Conservation (phyloP, 2,329 filamentous ascomycete species). For the Ceratocystis cubensis region DNA sequence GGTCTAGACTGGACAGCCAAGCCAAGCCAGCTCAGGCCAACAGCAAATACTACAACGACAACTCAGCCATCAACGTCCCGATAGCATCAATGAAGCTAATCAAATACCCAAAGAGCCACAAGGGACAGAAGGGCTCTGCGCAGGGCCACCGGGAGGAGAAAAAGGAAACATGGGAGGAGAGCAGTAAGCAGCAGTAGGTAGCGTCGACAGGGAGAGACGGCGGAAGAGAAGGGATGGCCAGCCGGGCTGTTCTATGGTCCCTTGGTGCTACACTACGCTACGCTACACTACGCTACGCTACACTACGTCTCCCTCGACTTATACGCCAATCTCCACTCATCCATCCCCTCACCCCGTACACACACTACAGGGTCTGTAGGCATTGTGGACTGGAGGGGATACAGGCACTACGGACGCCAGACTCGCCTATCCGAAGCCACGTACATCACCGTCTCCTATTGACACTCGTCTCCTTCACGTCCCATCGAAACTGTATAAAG, state of each 20-base stretch:
- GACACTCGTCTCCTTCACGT: neutral
- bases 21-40: neutral
- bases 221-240: neutral
- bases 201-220: neutral
- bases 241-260: neutral
- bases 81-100: neutral
- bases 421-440: neutral
- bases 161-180: neutral
- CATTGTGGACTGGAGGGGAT: neutral
- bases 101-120: neutral
- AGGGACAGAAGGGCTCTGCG: neutral
- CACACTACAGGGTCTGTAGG: neutral
- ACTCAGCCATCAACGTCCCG: neutral
- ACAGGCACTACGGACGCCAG: neutral
- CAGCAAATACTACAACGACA: neutral
- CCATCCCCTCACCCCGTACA: neutral
- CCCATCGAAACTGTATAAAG: constrained; percentile 17
- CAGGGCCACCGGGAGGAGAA: neutral
- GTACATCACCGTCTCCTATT: neutral
- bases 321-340: neutral
- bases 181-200: neutral
- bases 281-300: neutral
- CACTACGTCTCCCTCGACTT: constrained; percentile 3
- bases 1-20: neutral
- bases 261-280: constrained; percentile 1